Base-by-base conservation (phyloP, 2,329 filamentous ascomycete genomes). In the Talaromyces sp. region DNA sequence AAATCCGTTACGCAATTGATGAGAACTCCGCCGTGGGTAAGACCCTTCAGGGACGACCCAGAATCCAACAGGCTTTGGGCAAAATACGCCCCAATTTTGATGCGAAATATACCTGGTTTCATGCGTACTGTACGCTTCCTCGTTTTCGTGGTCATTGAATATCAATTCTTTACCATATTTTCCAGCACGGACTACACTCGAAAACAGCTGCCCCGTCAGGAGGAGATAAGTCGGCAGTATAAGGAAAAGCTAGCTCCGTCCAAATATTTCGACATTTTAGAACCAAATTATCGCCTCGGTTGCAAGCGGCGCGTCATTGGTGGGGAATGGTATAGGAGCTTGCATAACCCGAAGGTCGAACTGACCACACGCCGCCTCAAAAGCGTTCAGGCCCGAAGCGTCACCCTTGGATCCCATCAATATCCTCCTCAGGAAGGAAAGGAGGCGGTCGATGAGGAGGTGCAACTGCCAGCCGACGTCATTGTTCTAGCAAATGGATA, bases 241-340 rank as follows among this genome's bases (percentile, higher is more conserved):
- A 80, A 86, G 77, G 80, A 77, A 61, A 67, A 70, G 4, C 75
- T 71, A 1, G 83, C 82, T 0, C 87, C 87, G 0, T 74, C 81
- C 56, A 82, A 86, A 70, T 89, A 88, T 62, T 83, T 85, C 64
- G 81, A 85, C 32, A 78, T 86, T 7, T 70, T 89, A 39, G 84
- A 85, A 0, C 87, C 87, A 0, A 80, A 88, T 56, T 89, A 86
- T 61, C 78, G 81, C 52, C 72, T 88, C 15, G 85, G 85, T 1
- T 88, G 86, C 73, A 89, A 88, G 73, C 75, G 87, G n/a, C 79
- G 85, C 15, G 82, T 89, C 59, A 82, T 83, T 58, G 85, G 88
- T 62, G 77, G 80, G 2, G 77, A 77, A 1, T 89, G 87, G 76
- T 78, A 85, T 22, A 66, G 76, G 15, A 76, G 78, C 47, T 72